Base-by-base conservation (phyloP, 2,329 filamentous ascomycete species). In the Lasiodiplodia theobromae region DNA sequence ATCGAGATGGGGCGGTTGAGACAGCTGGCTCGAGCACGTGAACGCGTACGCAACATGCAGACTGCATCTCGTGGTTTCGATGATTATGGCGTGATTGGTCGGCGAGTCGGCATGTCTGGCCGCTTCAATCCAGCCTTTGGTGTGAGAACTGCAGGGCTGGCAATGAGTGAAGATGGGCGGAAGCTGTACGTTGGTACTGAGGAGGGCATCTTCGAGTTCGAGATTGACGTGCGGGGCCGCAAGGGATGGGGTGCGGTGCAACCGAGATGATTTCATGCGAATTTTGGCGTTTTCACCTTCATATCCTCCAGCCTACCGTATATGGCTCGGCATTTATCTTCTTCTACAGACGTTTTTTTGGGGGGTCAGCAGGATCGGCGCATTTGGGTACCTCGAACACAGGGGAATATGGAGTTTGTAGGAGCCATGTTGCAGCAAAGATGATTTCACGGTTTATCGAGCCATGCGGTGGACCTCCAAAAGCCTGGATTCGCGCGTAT, bases 171-270 rank as follows among this genome's bases (percentile, higher is more conserved):
- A 31, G 83, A 85, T 73, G 83, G 83, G 10, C 73, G 80, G 23
- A 83, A 73, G 66, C 73, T 85, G 44, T 85, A 82, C 74, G 83
- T 79, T 44, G 82, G 81, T 5, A 83, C 80, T 40, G 89, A 92
- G 75, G 89, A 92, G 72, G 92, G 92, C 68, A 90, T 94, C 66
- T 92, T 92, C 74, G 91, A 94, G 79, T 88, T 92, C 73, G 86
- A 85, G 40, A 85, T 94, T 71, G 89, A 93, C 75, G 73, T 89
- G 21, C 83, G 86, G 60, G 84, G 82, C 68, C 84, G 92, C 69
- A 91, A 88, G 77, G 77, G 75, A 51, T 81, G 78, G 70, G 79
- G 81, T 5, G 79, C 79, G 40, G 74, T 83, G 47, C 76, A 77
- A 52, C 77, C 78, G 28, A 74, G 78, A 52, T 82, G 40, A 60